Evolutionary conservation across 1,284 basidiomycete species (phyloP), one percentile per base, ranked within the genome.

Genomic region (Irpex sp.): DNA sequence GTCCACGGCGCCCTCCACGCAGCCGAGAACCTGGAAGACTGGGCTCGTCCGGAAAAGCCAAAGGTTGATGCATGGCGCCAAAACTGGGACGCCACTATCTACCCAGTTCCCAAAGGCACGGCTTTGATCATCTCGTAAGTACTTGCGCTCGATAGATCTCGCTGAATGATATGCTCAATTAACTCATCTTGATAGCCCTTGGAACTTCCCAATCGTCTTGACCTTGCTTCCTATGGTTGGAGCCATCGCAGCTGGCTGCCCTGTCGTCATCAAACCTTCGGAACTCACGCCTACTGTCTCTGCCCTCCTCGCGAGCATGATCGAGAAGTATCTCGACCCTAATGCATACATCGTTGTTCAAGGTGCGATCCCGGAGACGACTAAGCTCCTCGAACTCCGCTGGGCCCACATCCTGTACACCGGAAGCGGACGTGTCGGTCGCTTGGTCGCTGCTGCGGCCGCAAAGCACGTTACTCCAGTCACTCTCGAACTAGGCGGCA

Each of bases 391-490:
- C 13, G 88, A 92, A 66, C 79, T 92, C 56, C 84, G 83, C 61
- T 97, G 93, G 92, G 93, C 89, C 66, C 93, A 94, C 68, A 89
- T 89, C 65, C 69, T 89, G 59, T 87, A 83, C 67, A 86, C 84
- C 1, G 83, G 83, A 67, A 87, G 85, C 21, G 87, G 84, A 9
- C 86, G 86, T 19, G 86, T 96, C 5, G 94, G 85, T 1, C 85
- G 81, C 67, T 85, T 96, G 63, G 86, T 97, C 15, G 88, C 91
- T 5, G 77, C 81, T 1, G 93, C 93, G 1, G 94, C 93, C 4
- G 93, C 91, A 8, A 90, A 94, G 74, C 85, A 87, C 60, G 76
- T 95, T 15, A 93, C 93, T 0, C 93, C 94, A 0, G 80, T 90
- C 21, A 89, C 92, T 4, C 84, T 95, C 57, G 94, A 91, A 78